phyloP scores from a whole-genome alignment of 768 basidiomycete genomes.

The Mycena galericulata region DNA sequence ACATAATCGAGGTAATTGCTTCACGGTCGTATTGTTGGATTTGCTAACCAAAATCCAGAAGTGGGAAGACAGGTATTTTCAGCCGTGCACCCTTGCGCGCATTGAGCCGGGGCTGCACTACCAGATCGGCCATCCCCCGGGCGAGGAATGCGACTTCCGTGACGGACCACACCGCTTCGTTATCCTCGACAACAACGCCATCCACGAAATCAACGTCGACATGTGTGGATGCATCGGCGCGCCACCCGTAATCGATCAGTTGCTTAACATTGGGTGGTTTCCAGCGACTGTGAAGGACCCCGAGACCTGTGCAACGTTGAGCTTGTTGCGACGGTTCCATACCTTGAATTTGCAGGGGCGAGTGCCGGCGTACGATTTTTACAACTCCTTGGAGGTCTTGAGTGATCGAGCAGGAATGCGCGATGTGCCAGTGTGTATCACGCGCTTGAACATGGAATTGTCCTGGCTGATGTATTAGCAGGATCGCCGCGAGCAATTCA shows the following conservation, averaged over 20 bases:
- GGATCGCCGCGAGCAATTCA: not conserved
- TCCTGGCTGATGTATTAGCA: not conserved
- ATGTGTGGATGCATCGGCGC: conserved; percentile 9
- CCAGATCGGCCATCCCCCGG: conserved; percentile 37
- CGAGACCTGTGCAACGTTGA: conserved; percentile 30
- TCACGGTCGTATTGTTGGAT: too few relatives aligned
- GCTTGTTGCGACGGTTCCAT: conserved; percentile 37
- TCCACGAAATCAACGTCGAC: conserved; percentile 35
- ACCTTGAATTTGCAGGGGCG: conserved; percentile 32
- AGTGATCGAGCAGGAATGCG: not conserved
- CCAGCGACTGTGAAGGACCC: not conserved
- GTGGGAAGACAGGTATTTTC: conserved; percentile 36
- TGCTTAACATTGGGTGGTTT: not conserved
- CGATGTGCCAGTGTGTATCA: not conserved
- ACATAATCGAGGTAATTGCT: conserved; percentile 34
- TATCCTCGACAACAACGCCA: conserved; percentile 38
- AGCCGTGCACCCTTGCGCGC: not conserved
- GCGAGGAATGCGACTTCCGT: conserved; percentile 23
- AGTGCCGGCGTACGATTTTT: conserved; percentile 37
- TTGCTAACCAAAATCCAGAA: conserved; percentile 30
- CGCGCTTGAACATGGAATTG: not conserved
- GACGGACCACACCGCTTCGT: conserved; percentile 22
- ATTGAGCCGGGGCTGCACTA: conserved; percentile 22
- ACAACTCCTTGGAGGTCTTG: conserved; percentile 24
- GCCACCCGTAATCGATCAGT: not conserved